phyloP scores from a whole-genome alignment of 2,329 filamentous ascomycete species.

The Aureobasidium melanogenum region DNA sequence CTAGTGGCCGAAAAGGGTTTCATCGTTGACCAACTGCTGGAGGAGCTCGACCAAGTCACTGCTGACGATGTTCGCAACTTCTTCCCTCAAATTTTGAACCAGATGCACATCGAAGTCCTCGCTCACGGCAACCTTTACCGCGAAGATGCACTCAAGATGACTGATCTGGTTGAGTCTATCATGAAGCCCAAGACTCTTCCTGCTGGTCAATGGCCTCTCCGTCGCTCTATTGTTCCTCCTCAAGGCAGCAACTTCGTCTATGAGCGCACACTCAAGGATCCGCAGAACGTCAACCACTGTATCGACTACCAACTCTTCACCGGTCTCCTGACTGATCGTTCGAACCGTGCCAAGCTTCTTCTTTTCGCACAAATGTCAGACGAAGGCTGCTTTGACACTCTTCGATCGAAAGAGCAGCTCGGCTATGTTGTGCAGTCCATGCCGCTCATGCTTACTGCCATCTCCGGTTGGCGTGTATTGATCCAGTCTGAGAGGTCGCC shows the following conservation, averaged over 20 bases:
- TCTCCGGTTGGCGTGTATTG: conserved; percentile 71
- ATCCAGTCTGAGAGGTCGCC: conserved; percentile 87
- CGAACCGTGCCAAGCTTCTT: conserved; percentile 64
- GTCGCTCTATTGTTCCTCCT: conserved; percentile 68
- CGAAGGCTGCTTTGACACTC: conserved; percentile 87
- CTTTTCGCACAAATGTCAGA: conserved; percentile 84
- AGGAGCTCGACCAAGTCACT: conserved; percentile 66
- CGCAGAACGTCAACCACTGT: conserved; percentile 64
- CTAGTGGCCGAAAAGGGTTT: conserved; percentile 68
- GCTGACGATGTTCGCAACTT: conserved; percentile 67
- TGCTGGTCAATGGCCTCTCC: conserved; percentile 68
- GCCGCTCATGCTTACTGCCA: conserved; percentile 62
- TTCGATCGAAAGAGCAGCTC: conserved; percentile 93
- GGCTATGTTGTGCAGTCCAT: conserved; percentile 94
- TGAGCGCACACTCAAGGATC: conserved; percentile 70
- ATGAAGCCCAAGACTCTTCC: conserved; percentile 68
- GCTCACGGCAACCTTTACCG: conserved; percentile 91
- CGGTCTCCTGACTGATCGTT: conserved; percentile 48
- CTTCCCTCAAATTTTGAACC: conserved; percentile 68
- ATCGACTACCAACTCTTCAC: conserved; percentile 40
- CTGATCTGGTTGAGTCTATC: conserved; percentile 69
- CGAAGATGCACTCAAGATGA: conserved; percentile 80
- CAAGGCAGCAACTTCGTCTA: conserved; percentile 77
- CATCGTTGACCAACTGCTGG: conserved; percentile 69
- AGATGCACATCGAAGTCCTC: conserved; percentile 80